phyloP scores from a whole-genome alignment of 2,329 filamentous ascomycete genomes.

The Diaporthe sp. region DNA sequence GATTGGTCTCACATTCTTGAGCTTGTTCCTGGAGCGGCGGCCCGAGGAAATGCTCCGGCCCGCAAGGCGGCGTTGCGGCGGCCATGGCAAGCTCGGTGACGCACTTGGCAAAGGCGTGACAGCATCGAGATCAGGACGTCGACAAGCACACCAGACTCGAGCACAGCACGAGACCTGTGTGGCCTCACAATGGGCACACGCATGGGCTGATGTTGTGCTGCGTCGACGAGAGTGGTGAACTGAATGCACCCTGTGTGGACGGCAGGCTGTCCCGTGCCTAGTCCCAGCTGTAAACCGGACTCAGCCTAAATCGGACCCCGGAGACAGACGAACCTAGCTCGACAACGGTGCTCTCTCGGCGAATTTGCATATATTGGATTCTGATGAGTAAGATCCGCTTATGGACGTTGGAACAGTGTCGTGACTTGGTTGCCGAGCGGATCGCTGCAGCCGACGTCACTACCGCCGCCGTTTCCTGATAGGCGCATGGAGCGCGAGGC shows the following conservation, averaged over 20 bases:
- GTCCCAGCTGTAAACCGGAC: slow-evolving; percentile 16
- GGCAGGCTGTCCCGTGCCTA: slow-evolving; percentile 19
- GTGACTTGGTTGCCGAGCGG: slow-evolving; percentile 16
- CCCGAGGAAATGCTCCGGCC: slow-evolving; percentile 13
- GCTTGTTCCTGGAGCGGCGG: slow-evolving; percentile 23
- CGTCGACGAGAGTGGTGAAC: slow-evolving; percentile 3
- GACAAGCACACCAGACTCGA: background rate
- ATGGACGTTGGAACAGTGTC: background rate
- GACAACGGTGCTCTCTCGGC: slow-evolving; percentile 1
- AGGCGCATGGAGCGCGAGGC: background rate
- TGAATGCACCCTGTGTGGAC: background rate
- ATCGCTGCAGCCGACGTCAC: slow-evolving; percentile 18
- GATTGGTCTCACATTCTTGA: background rate
- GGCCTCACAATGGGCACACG: background rate
- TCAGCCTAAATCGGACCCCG: slow-evolving; percentile 24
- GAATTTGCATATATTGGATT: slow-evolving; percentile 18
- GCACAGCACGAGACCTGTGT: background rate
- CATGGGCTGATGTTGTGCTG: background rate
- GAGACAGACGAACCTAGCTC: slow-evolving; percentile 29
- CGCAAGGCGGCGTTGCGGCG: slow-evolving; percentile 10
- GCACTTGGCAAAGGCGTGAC: background rate
- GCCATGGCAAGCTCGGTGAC: background rate
- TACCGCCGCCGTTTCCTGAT: background rate
- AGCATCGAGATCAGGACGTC: background rate
- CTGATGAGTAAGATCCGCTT: slow-evolving; percentile 6